These are phyloP conservation scores for Angomonas desouzai DNA, from an alignment of 208 protist genomes.

Conservation along the genomic window DNA sequence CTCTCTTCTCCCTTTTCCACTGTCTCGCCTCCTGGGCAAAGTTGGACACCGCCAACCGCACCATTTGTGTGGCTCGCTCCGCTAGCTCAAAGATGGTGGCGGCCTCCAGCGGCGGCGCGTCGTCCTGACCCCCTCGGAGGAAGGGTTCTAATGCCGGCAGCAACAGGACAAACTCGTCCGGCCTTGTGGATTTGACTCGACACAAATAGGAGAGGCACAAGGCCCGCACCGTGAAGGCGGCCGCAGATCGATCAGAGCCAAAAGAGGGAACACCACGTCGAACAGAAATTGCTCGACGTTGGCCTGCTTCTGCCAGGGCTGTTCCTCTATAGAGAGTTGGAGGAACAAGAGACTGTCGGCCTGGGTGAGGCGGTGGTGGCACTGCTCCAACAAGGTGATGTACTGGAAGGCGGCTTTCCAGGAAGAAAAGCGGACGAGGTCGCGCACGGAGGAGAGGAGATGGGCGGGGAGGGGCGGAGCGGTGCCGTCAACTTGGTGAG, in stretches of 20 bases:
- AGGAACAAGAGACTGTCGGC: neutral
- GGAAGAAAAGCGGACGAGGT: neutral
- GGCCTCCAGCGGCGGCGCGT: neutral
- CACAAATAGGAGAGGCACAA: constrained; percentile 59
- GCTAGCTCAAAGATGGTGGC: constrained; percentile 1
- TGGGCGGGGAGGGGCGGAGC: neutral
- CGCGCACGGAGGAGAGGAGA: neutral
- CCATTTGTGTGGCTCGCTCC: neutral
- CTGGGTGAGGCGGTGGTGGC: neutral
- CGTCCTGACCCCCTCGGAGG: neutral
- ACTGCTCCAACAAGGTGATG: neutral
- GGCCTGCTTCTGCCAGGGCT: constrained; percentile 5
- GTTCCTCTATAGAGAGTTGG: neutral
- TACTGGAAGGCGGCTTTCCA: neutral
- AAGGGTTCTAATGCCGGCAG: constrained; percentile 14
- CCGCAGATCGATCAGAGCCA: constrained; percentile 10
- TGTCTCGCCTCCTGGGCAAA: constrained; percentile 25
- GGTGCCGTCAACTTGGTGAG: neutral
- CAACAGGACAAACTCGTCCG: constrained; percentile 44
- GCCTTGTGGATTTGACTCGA: constrained; percentile 33
- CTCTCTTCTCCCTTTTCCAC: constrained; percentile 4
- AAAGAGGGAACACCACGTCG: neutral
- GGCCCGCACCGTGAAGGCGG: constrained; percentile 22
- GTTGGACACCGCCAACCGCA: neutral
- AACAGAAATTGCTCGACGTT: constrained; percentile 1